phyloP scores from a whole-genome alignment of 2,329 filamentous ascomycete species.

The Ramularia collo-cygni region DNA sequence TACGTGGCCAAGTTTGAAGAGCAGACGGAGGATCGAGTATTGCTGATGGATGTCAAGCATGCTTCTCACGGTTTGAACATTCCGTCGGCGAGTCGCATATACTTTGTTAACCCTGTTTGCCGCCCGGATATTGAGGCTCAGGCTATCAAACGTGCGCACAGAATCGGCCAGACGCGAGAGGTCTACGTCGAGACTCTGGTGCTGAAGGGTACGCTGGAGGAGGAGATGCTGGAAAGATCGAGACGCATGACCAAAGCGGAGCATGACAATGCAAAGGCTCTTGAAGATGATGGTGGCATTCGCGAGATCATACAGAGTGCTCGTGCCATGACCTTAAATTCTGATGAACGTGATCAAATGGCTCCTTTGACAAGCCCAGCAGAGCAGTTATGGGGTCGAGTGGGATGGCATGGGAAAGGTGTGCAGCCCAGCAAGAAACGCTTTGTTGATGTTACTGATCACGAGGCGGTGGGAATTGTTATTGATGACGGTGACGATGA shows the following conservation, averaged over 20 bases:
- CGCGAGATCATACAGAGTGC: slow-evolving; percentile 53
- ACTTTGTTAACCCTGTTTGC: slow-evolving; percentile 83
- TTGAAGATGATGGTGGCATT: slow-evolving; percentile 54
- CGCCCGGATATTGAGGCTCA: slow-evolving; percentile 80
- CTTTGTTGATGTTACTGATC: too few species aligned
- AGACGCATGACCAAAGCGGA: slow-evolving; percentile 63
- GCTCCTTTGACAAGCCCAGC: slow-evolving; percentile 33
- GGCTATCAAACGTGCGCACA: slow-evolving; percentile 80
- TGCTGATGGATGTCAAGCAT: slow-evolving; percentile 86
- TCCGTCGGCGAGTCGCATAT: slow-evolving; percentile 73
- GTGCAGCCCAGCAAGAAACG: too few species aligned
- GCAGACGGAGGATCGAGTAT: slow-evolving; percentile 61
- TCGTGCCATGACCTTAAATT: slow-evolving; percentile 39
- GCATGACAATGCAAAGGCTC: slow-evolving; percentile 48
- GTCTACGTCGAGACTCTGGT: slow-evolving; percentile 85
- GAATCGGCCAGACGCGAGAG: slow-evolving; percentile 72
- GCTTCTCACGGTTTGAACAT: slow-evolving; percentile 86
- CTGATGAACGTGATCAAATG: slow-evolving; percentile 33
- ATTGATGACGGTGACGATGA: too few species aligned
- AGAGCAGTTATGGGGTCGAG: slow-evolving; percentile 41
- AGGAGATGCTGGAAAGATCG: slow-evolving; percentile 69
- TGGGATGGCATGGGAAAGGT: too few species aligned
- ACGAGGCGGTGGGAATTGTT: too few species aligned
- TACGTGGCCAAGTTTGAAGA: slow-evolving; percentile 76
- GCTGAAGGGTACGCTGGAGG: slow-evolving; percentile 71